Evolutionary conservation across 2,329 filamentous ascomycete species (phyloP).

Genomic region (Nemania serpens): DNA sequence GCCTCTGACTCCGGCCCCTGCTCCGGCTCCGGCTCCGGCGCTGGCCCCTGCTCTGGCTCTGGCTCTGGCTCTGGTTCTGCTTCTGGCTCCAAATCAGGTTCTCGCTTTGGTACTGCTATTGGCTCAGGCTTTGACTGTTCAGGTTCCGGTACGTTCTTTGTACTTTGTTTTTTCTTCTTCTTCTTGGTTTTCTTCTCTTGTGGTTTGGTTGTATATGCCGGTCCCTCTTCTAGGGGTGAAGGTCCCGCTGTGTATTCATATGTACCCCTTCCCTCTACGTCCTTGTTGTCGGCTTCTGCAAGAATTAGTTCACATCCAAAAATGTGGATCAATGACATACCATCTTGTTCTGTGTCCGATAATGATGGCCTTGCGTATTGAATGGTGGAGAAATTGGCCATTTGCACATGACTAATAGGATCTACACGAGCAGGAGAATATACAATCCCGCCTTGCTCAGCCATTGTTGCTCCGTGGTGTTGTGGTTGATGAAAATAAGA

Average conservation of each 20-base stretch:
- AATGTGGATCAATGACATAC: constrained; percentile 27
- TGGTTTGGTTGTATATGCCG: constrained; percentile 7
- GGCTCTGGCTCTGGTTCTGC: not conserved
- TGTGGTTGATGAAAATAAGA: constrained; percentile 15
- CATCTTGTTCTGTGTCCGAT: constrained; percentile 32
- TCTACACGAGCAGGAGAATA: constrained; percentile 33
- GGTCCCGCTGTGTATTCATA: constrained; percentile 24
- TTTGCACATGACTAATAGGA: constrained; percentile 28
- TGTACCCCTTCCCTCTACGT: constrained; percentile 22
- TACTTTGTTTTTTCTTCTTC: constrained; percentile 22
- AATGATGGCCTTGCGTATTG: constrained; percentile 23
- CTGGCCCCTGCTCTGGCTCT: not conserved
- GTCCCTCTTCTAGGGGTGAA: constrained; percentile 7
- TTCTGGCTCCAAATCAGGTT: not conserved
- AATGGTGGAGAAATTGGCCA: constrained; percentile 33
- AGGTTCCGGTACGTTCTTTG: constrained; percentile 15
- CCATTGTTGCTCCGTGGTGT: constrained; percentile 31
- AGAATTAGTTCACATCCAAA: constrained; percentile 30
- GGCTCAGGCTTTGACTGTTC: constrained; percentile 5
- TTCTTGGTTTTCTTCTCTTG: constrained; percentile 26
- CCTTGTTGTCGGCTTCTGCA: constrained; percentile 25
- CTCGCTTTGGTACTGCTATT: constrained; percentile 3
- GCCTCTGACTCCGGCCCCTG: constrained; percentile 6
- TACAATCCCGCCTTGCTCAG: constrained; percentile 31
- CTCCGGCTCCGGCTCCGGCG: not conserved